A percentile compares a stretch with the other conserved stretches of the same genome.
Conservation (phyloP, 768 basidiomycete genomes). For the Sporobolomyces phaffii region DNA sequence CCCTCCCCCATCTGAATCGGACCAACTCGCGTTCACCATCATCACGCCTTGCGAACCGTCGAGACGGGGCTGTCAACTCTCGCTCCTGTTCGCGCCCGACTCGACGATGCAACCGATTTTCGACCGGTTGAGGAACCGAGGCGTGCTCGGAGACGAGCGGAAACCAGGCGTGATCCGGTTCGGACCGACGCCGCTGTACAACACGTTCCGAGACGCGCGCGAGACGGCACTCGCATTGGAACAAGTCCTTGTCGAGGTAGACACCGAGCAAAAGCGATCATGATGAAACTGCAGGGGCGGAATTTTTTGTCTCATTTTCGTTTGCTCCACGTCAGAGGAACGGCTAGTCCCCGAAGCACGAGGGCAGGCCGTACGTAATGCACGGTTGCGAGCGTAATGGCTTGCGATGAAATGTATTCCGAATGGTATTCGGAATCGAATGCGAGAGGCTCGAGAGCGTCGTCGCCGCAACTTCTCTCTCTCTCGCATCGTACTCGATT, state of each 20-base stretch:
- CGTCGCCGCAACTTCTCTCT: no score
- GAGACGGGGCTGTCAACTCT: slow-evolving; percentile 78
- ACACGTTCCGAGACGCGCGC: slow-evolving; percentile 69
- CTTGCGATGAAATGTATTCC: no score
- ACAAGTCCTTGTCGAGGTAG: slow-evolving; percentile 20
- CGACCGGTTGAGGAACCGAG: slow-evolving; percentile 57
- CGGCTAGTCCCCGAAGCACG: no score
- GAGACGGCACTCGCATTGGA: slow-evolving; percentile 55
- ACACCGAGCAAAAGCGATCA: not conserved
- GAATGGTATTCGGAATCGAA: no score
- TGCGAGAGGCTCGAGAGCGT: no score
- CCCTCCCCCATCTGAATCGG: slow-evolving; percentile 40
- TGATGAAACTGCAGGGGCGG: not conserved
- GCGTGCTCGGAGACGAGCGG: slow-evolving; percentile 87
- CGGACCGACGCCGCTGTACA: slow-evolving; percentile 81
- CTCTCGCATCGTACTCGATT: no score
- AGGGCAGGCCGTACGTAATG: no score
- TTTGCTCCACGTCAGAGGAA: no score
- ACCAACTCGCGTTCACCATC: slow-evolving; percentile 68
- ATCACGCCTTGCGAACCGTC: slow-evolving; percentile 70
- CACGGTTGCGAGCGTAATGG: no score
- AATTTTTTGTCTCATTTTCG: no score
- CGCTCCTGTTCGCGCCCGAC: slow-evolving; percentile 69
- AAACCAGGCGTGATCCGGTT: slow-evolving; percentile 86
- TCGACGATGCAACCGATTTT: slow-evolving; percentile 66